Base-by-base conservation (phyloP, 2,329 filamentous ascomycete species). In the Blastomyces silverae region DNA sequence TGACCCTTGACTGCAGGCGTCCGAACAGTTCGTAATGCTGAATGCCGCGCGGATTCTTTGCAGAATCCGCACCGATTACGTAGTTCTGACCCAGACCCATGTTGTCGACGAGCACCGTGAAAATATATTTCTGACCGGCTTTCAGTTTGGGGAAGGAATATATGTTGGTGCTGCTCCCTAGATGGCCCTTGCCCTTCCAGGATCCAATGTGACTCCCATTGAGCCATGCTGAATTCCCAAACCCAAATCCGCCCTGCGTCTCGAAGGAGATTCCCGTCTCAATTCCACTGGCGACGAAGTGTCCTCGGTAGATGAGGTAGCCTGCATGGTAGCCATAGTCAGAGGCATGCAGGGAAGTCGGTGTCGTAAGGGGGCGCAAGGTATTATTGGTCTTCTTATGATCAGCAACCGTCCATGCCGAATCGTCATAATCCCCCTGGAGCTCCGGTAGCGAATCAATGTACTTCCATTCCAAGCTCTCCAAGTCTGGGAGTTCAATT, bases 401-500 rank as follows among this genome's bases (percentile, higher is more conserved):
- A 66, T 87, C 77, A 0, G 89, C 89, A 0, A 72, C 69, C 0
- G 81, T 81, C 90, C 90, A 94, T 6, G 76, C 74, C 2, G 83
- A 83, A 73, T 94, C 90, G 62, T 91, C 85, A 69, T 92, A 93
- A 1, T 74, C 75, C 0, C 79, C 67, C 60, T 82, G 73, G 7
- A 90, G 79, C 72, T 93, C 90, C 0, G 90, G 90, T 0, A 94
- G 83, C 0, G 84, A 84, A 73, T 93, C 86, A 28, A 90, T 71
- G 65, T 84, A 86, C 71, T 86, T 86, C 90, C 90, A 94, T 0
- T 82, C 75, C 11, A 90, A 74, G 0, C 78, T 73, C 17, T 80
- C 78, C 1, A 92, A 79, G 8, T 83, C 76, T 0, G 89, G 88
- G 0, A 91, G 69, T 0, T 72, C 70, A 50, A 89, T 67, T 0